phyloP scores from a whole-genome alignment of 805 yeast genomes.

The Saturnispora gosingensis region DNA sequence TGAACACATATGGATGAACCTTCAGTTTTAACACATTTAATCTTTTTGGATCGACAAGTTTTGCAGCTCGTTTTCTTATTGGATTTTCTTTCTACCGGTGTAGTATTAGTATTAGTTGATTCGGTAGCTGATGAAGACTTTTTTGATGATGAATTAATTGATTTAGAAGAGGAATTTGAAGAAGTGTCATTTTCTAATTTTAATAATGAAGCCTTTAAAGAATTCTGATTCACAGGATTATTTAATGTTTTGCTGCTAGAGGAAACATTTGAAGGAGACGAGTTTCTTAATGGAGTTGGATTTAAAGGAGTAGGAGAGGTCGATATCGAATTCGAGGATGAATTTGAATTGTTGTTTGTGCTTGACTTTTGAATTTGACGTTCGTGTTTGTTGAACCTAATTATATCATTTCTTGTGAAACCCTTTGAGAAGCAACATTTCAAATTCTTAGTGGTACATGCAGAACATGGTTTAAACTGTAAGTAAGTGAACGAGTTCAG shows the following conservation, averaged over 20 bases:
- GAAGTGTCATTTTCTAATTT: background rate
- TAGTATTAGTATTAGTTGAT: background rate
- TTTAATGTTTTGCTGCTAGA: background rate
- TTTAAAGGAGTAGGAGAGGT: background rate
- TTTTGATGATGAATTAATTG: background rate
- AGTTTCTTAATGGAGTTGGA: background rate
- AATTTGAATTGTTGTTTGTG: background rate
- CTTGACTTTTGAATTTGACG: constrained; percentile 8
- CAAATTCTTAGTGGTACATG: constrained; percentile 39
- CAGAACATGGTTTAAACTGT: constrained; percentile 45
- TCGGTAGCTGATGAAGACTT: background rate
- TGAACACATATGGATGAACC: constrained; percentile 19
- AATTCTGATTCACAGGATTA: background rate
- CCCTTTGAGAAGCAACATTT: constrained; percentile 55
- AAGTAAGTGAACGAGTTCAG: constrained; percentile 25
- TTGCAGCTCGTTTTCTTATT: constrained; percentile 28
- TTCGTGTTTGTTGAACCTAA: constrained; percentile 29
- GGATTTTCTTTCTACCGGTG: constrained; percentile 10
- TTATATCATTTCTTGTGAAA: constrained; percentile 52
- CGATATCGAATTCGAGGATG: background rate
- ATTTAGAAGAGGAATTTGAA: background rate
- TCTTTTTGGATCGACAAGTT: constrained; percentile 27
- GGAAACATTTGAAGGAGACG: background rate
- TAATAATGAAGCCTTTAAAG: background rate
- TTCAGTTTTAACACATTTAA: constrained; percentile 27